Evolutionary conservation across 2,329 filamentous ascomycete species (phyloP).

Genomic region (Xylariales sp.): DNA sequence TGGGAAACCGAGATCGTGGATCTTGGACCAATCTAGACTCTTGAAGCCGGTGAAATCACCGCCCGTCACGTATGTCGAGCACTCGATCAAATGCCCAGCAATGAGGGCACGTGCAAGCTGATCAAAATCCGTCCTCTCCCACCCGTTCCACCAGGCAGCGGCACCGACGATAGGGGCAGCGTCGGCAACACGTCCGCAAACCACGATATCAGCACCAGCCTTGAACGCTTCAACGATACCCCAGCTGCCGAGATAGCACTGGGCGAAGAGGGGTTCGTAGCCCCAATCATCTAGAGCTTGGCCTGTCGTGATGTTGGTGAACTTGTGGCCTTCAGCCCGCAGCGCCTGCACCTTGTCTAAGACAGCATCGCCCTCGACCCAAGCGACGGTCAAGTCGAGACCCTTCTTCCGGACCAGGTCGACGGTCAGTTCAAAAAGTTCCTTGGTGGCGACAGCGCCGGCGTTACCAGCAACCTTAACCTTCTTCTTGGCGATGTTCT

Average conservation of each 20-base stretch:
- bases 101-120: constrained; percentile 1
- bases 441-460: not conserved
- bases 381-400: not conserved
- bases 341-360: not conserved
- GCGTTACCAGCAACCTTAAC: constrained; percentile 1
- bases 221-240: constrained; percentile 1
- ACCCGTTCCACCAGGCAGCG: constrained; percentile 1
- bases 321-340: not conserved
- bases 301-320: not conserved
- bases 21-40: constrained; percentile 7
- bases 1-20: constrained; percentile 21
- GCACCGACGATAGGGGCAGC: not conserved
- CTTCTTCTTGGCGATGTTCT: constrained; percentile 27
- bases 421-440: not conserved
- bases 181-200: constrained; percentile 4
- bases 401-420: not conserved
- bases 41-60: constrained; percentile 39
- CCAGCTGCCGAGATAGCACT: not conserved
- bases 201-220: constrained; percentile 1
- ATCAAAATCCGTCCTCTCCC: not conserved
- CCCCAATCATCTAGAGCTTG: constrained; percentile 1
- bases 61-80: constrained; percentile 36
- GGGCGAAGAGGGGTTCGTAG: not conserved
- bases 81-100: constrained; percentile 33
- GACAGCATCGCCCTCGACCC: not conserved